Evolutionary conservation across 306 rosid genomes (phyloP).

Genomic region (Fragaria vesca): DNA sequence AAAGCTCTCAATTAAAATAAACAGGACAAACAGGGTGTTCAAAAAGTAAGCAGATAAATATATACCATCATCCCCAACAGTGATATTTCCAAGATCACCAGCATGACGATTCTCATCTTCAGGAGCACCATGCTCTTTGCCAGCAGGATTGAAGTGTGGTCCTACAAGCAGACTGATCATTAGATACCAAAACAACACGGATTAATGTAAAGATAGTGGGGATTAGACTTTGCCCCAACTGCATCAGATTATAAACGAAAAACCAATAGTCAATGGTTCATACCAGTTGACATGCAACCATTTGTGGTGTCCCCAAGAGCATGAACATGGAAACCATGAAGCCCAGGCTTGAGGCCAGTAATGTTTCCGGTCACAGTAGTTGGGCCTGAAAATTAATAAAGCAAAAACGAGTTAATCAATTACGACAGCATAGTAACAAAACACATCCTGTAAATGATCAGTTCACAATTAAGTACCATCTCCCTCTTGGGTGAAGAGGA

Average conservation of each 20-base stretch:
- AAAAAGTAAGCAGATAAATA: neutral
- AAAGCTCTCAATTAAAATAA: neutral
- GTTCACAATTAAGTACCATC: slow-evolving; percentile 40
- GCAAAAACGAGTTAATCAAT: slow-evolving; percentile 2
- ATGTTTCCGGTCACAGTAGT: slow-evolving; percentile 76
- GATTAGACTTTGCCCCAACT: neutral
- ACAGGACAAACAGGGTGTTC: neutral
- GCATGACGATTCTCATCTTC: slow-evolving; percentile 81
- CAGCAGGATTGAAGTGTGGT: slow-evolving; percentile 78
- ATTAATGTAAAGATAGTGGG: neutral
- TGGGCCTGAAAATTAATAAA: slow-evolving; percentile 46
- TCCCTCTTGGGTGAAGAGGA: slow-evolving; percentile 74
- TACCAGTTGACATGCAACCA: slow-evolving; percentile 97
- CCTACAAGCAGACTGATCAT: slow-evolving; percentile 41
- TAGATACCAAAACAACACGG: slow-evolving; percentile 14
- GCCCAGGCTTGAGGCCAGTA: slow-evolving; percentile 83
- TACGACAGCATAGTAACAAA: neutral
- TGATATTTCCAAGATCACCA: slow-evolving; percentile 92
- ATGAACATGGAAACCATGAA: slow-evolving; percentile 91
- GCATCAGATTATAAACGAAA: neutral
- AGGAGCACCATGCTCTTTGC: slow-evolving; percentile 87
- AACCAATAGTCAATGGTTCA: neutral
- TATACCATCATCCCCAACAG: slow-evolving; percentile 80
- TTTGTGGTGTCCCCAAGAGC: slow-evolving; percentile 95
- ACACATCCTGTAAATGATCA: neutral